Evolutionary conservation across 1,139 yeast species (phyloP), one percentile per base, ranked within the genome.

Genomic region (Kodamaea arcana): DNA sequence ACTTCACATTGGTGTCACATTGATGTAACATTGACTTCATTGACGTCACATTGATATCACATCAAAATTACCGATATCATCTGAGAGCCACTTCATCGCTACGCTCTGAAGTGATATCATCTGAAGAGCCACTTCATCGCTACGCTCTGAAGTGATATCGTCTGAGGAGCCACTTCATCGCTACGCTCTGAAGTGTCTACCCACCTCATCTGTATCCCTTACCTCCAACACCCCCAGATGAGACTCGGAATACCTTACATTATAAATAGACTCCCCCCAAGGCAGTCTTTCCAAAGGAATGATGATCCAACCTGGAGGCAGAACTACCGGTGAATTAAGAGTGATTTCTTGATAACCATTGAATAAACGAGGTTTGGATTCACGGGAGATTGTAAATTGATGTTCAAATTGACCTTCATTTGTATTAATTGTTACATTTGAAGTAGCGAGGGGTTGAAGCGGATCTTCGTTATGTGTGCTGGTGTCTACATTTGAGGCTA

Each of bases 251-350:
- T 22, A 37, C 35, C 25, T 24, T 10, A 35, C 41, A 30, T 12
- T 27, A 23, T 38, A 38, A 14, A 22, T 9, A 6, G 15, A 25
- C 9, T 14, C 15, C 12, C 15, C 36, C 31, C 23, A 15, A 6
- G 25, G 30, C 8, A 24, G 15, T 27, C 29, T 37, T 15, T 33
- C 35, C 33, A 40, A 33, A 12, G 43, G 41, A 10, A 40, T 20
- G n/a, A 35, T 24, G 7, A 18, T 20, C 43, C 43, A 40, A 2
- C 37, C 39, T 5, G 39, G 43, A 9, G 43, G 43, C 12, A 32
- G 16, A 12, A 29, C 20, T 4, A 14, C 17, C 17, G 28, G 28
- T 5, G 12, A 13, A 15, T 13, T 6, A 6, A 25, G 17, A 5
- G 6, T 6, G 6, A 25, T 25, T 6, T 25, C 28, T 15, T 25